Evolutionary conservation across 2,329 filamentous ascomycete genomes (phyloP).

Genomic region (Exserohilum rostratum): DNA sequence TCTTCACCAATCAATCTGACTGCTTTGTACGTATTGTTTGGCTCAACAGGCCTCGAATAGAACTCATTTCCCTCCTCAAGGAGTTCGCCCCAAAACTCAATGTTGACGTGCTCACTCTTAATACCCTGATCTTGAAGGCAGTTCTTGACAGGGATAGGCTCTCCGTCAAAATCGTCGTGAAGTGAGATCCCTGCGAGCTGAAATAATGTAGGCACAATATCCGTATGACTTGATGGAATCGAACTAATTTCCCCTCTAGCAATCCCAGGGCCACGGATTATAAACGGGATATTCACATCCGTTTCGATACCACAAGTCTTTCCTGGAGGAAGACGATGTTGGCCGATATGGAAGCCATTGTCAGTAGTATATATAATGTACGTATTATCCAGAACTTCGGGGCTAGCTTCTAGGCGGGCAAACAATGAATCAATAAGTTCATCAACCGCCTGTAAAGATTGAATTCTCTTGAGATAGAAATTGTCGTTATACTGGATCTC

Average conservation of each 20-base stretch:
- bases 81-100: slow-evolving; percentile 51
- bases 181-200: slow-evolving; percentile 40
- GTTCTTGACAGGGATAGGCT: slow-evolving; percentile 42
- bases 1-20: slow-evolving; percentile 59
- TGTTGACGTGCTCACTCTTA: slow-evolving; percentile 48
- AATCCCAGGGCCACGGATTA: slow-evolving; percentile 49
- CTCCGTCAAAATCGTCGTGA: slow-evolving; percentile 47
- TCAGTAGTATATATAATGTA: slow-evolving; percentile 52
- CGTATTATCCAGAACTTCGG: slow-evolving; percentile 55
- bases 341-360: slow-evolving; percentile 52
- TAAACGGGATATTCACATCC: slow-evolving; percentile 52
- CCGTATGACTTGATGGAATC: slow-evolving; percentile 46
- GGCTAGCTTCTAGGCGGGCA: slow-evolving; percentile 49
- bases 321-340: slow-evolving; percentile 50
- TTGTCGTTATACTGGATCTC: slow-evolving; percentile 62
- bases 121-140: slow-evolving; percentile 2
- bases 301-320: slow-evolving; percentile 51
- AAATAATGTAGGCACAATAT: slow-evolving; percentile 51
- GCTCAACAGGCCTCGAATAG: slow-evolving; percentile 4
- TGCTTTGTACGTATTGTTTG: slow-evolving; percentile 68
- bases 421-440: slow-evolving; percentile 59
- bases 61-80: slow-evolving; percentile 34
- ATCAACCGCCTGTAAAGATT: slow-evolving; percentile 60
- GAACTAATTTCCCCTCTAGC: slow-evolving; percentile 29
- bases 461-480: slow-evolving; percentile 58